Base-by-base conservation (phyloP, 495 filamentous ascomycete genomes). In the Penicillium parvum region DNA sequence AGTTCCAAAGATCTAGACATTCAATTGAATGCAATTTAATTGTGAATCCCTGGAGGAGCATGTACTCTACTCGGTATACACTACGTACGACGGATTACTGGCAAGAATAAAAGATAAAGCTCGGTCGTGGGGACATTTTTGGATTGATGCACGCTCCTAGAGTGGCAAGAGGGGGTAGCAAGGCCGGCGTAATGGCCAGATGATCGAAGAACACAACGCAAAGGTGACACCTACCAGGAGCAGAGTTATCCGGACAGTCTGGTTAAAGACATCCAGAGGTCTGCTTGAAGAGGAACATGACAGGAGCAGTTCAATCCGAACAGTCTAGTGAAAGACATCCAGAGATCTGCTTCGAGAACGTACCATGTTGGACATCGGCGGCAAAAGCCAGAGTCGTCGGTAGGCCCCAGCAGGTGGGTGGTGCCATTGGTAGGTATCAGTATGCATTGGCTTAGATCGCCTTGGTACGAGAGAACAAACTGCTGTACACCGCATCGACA, bases 401-500 rank as follows among this genome's bases (percentile, higher is more conserved):
- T 26, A 23, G n/a, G 22, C 23, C 15, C 3, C n/a, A n/a, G n/a
- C n/a, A n/a, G n/a, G n/a, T n/a, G n/a, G n/a, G n/a, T n/a, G n/a
- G n/a, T n/a, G n/a, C n/a, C n/a, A n/a, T n/a, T n/a, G n/a, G n/a
- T n/a, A n/a, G n/a, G n/a, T n/a, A n/a, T n/a, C n/a, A n/a, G n/a
- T n/a, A n/a, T n/a, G n/a, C n/a, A n/a, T n/a, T n/a, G n/a, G n/a
- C 47, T 58, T 71, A 78, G 23, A 78, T 72, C 0, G 79, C 85
- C 66, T 85, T 88, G 47, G 85, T 88, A 61, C 88, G 82, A 63
- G 86, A 84, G 76, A 95, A 97, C 63, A 95, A 75, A 75, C 86
- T 91, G 79, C 87, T 90, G 81, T 99, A 99, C 65, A 99, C 88
- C 50, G 88, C 89, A 64, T 97, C 92, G 59, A 96, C 90, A 71